These are phyloP conservation scores for Pleurozium schreberi DNA, from an alignment of 225 moss, liverwort and hornwort species.

Conservation along the genomic window DNA sequence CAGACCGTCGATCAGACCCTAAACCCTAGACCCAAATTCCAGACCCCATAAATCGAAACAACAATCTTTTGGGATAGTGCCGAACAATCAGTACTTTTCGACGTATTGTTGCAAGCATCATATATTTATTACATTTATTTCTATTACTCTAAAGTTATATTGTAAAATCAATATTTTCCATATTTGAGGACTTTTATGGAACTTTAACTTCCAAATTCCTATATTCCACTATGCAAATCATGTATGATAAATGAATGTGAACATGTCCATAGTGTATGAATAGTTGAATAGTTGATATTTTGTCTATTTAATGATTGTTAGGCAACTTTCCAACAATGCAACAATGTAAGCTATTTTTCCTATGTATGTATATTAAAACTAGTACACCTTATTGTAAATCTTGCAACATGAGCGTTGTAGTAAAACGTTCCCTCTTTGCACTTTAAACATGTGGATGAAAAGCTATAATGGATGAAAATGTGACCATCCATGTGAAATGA, in stretches of 20 bases:
- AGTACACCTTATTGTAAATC: background rate
- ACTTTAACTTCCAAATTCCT: background rate
- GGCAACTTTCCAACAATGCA: too few species aligned
- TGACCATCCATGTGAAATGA: rapidly evolving
- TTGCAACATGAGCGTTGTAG: background rate
- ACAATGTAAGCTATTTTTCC: background rate
- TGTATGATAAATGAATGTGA: background rate
- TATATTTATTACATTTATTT: too few species aligned
- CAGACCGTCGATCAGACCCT: background rate
- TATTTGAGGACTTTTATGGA: background rate
- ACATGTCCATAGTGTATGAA: background rate
- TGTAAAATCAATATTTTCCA: background rate
- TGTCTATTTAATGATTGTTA: too few species aligned
- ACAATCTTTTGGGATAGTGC: too few species aligned
- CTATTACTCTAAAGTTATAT: too few species aligned
- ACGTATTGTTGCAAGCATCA: too few species aligned
- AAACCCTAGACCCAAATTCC: background rate
- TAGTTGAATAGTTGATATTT: background rate
- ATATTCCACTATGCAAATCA: background rate
- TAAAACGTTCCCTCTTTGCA: background rate
- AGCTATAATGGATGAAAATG: background rate
- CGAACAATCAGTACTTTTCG: too few species aligned
- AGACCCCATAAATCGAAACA: background rate
- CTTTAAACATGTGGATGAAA: background rate
- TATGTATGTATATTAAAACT: background rate